Base-by-base conservation (phyloP, 148 eudicot species). In the Vaccinium myrtillus region DNA sequence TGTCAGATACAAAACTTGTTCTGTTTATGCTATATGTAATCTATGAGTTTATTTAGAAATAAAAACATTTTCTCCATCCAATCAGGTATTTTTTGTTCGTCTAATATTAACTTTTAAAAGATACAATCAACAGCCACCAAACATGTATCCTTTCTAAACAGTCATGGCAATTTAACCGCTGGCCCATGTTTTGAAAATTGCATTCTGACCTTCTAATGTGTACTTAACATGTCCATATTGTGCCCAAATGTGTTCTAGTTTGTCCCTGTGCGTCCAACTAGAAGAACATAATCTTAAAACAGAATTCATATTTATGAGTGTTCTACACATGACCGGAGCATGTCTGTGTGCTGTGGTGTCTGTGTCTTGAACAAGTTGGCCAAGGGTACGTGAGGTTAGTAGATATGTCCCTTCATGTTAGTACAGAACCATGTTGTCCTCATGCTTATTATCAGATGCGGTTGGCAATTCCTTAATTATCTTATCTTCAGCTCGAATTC, bases 401-500 rank as follows among this genome's bases (percentile, higher is more conserved):
- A 65, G 71, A 23, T 65, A 11, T 65, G 71, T 25, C 27, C 74
- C 1, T 67, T 27, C 15, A 10, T 27, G n/a, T 12, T 25, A 21
- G 67, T 55, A 61, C 23, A 46, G 30, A 23, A 69, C 53, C 63
- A 27, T 39, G 11, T 36, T 8, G 5, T 16, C 63, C n/a, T 53
- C 83, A 81, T 85, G 61, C 70, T 58, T 83, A 54, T 23, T 56
- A 39, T 67, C 56, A 54, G 49, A 16, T 48, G 39, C 2, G 39
- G 14, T 4, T 63, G 3, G 56, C 86, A 32, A 80, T 88, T 88
- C 93, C 90, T 93, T 95, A 81, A 93, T 88, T 63, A 3, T 85
- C 48, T 81, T 80, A 77, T 67, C 25, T 86, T 78, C 79, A 97
- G 99, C 87, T 92, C 98, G 82, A 97, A 97, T 86, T 93, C 98